Conservation (phyloP, 257 asterid genomes). For the Solanum piurae region DNA sequence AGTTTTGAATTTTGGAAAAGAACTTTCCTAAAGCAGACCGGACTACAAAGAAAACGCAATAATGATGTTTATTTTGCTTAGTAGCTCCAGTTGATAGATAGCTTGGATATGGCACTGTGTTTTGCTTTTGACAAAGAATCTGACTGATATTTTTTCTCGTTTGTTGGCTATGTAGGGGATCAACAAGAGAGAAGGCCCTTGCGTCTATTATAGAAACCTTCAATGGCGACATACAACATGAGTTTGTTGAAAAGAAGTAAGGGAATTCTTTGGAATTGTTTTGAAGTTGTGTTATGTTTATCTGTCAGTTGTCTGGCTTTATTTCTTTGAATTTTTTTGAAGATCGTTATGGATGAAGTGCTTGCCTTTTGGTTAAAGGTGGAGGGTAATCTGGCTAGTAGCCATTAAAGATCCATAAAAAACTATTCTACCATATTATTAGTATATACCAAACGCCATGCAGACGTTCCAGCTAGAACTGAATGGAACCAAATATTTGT, state of each 20-base stretch:
- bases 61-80: background rate
- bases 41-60: background rate
- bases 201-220: constrained; percentile 60
- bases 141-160: background rate
- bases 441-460: background rate
- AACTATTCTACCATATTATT: background rate
- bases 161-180: constrained; percentile 45
- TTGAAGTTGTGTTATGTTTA: background rate
- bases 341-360: background rate
- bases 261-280: background rate
- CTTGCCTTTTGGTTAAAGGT: background rate
- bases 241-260: constrained; percentile 71
- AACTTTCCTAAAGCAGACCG: background rate
- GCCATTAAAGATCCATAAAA: background rate
- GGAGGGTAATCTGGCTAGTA: background rate
- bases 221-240: constrained; percentile 53
- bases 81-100: background rate
- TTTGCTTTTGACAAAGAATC: background rate
- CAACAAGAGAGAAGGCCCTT: constrained; percentile 83
- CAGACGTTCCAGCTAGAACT: background rate
- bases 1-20: background rate
- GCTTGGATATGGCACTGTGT: background rate
- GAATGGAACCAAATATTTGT: background rate
- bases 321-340: background rate
- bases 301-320: background rate